These are phyloP conservation scores for Podaxis sp. DNA, from an alignment of 768 basidiomycete species.

Conservation along the genomic window DNA sequence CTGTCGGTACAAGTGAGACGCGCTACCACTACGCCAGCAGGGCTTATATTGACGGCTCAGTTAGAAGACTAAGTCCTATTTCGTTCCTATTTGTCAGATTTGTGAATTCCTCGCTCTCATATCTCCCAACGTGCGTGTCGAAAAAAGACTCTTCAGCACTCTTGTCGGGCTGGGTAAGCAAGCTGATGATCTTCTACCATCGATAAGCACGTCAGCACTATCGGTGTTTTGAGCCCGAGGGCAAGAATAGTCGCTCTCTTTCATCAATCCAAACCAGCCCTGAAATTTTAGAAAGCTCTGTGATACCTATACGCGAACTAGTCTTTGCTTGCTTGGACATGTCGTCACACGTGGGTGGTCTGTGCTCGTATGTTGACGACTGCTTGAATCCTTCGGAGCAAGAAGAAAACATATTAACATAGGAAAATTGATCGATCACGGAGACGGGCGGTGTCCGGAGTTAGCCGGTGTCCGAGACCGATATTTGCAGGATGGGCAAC, in stretches of 20 bases:
- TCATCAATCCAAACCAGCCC: not conserved
- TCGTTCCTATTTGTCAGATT: too few relatives aligned
- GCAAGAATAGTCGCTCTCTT: not conserved
- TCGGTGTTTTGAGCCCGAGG: not conserved
- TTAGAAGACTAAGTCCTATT: not conserved
- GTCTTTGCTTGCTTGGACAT: not conserved
- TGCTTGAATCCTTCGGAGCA: not conserved
- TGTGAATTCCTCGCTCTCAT: not conserved
- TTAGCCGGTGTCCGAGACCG: conserved; percentile 11
- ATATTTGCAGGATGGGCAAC: conserved; percentile 10
- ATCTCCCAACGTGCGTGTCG: not conserved
- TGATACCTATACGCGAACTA: not conserved
- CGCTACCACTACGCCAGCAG: conserved; percentile 40
- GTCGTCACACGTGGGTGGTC: not conserved
- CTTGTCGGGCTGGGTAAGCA: not conserved
- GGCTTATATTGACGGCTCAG: conserved; percentile 15
- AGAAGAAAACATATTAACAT: not conserved
- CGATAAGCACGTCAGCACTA: not conserved
- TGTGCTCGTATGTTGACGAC: not conserved
- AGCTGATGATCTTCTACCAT: not conserved
- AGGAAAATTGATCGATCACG: not conserved
- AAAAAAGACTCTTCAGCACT: not conserved
- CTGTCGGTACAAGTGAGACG: conserved; percentile 34
- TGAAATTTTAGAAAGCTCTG: not conserved
- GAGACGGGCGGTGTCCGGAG: conserved; percentile 1